Conservation (phyloP, 208 protist species). For the Trypanosomatidae sp. region DNA sequence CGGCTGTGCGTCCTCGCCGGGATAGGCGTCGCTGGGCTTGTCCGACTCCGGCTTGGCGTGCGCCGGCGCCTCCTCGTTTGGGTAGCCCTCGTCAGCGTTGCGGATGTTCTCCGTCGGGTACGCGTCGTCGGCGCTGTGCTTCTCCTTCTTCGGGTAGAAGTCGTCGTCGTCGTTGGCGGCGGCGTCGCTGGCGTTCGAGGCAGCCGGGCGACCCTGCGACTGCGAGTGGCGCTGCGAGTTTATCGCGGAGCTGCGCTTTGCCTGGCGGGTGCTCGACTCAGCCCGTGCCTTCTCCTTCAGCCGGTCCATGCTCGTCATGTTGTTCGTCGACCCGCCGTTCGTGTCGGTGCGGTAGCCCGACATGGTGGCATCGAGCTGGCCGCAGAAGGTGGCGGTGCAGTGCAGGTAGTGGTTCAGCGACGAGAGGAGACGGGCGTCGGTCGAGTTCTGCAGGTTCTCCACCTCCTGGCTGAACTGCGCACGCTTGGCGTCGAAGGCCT, state of each 20-base stretch:
- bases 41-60: no score
- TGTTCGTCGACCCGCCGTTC: neutral
- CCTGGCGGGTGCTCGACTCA: constrained; percentile 26
- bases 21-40: no score
- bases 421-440: constrained; percentile 22
- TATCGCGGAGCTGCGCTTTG: constrained; percentile 8
- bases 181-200: neutral
- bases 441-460: constrained; percentile 26
- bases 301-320: constrained; percentile 27
- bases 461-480: constrained; percentile 31
- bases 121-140: no score
- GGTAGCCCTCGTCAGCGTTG: no score
- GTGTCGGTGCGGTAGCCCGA: constrained; percentile 43
- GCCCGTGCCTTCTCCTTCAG: constrained; percentile 31
- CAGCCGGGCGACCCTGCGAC: neutral
- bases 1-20: no score
- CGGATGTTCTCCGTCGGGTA: no score
- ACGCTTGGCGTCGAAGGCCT: constrained; percentile 34
- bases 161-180: constrained; percentile 12
- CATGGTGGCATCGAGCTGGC: constrained; percentile 53
- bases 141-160: constrained; percentile 19
- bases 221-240: constrained; percentile 5
- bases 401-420: constrained; percentile 61
- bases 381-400: constrained; percentile 43
- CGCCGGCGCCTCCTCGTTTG: no score